These are phyloP conservation scores for Vairimorpha ceranae DNA, from an alignment of 371 early-diverging fungal species.

Conservation along the genomic window DNA sequence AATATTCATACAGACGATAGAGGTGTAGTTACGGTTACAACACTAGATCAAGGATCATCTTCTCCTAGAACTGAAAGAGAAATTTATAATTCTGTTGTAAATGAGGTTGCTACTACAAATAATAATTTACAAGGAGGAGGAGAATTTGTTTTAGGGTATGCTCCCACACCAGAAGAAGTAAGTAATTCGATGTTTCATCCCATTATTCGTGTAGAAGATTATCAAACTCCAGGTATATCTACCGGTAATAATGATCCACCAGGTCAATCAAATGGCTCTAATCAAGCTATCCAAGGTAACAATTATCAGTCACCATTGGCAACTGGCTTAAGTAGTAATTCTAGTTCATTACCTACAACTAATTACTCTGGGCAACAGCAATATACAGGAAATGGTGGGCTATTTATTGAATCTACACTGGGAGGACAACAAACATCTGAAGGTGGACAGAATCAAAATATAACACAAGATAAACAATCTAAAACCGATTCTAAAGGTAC, in stretches of 20 bases:
- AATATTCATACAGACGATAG: neutral
- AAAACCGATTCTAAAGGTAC: neutral
- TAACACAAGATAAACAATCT: no score
- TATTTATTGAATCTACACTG: neutral
- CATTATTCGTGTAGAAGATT: neutral
- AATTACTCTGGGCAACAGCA: neutral
- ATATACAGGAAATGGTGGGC: neutral
- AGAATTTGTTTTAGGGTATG: no score
- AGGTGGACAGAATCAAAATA: no score
- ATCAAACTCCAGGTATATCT: neutral
- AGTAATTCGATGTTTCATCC: neutral
- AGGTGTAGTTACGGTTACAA: neutral
- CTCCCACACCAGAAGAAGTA: neutral
- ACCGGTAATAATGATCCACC: neutral
- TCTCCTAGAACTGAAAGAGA: neutral
- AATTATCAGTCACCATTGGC: neutral
- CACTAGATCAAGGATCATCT: neutral
- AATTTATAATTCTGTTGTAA: neutral
- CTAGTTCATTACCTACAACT: no score
- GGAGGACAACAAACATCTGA: neutral
- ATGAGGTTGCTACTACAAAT: neutral
- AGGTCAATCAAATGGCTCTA: neutral
- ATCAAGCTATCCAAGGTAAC: neutral
- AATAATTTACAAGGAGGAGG: neutral
- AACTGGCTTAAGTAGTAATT: neutral